A percentile compares a stretch with the other conserved stretches of the same genome.
Evolutionary conservation across 176 grass and related monocot species (phyloP).

Genomic region (Triticum turgidum): DNA sequence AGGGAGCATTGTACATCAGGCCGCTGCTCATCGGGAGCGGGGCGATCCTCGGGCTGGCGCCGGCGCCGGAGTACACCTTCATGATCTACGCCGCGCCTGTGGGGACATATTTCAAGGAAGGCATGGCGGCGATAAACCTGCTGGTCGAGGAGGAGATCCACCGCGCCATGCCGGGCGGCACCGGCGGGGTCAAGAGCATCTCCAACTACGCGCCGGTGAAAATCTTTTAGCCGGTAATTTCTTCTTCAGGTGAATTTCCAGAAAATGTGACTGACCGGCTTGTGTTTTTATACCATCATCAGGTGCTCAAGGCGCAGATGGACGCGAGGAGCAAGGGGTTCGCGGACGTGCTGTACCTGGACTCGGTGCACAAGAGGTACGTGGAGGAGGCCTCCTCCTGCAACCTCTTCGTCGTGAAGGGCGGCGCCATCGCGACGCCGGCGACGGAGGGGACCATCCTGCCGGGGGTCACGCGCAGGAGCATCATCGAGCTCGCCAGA

Average conservation of each 20-base stretch:
- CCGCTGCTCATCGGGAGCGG: conserved; percentile 91
- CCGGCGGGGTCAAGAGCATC: conserved; percentile 85
- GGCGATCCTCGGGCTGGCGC: conserved; percentile 63
- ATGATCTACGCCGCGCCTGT: conserved; percentile 79
- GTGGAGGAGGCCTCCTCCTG: conserved; percentile 90
- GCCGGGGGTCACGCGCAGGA: conserved; percentile 83
- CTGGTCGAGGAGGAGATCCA: conserved; percentile 54
- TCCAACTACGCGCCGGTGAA: conserved; percentile 90
- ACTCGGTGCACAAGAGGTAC: conserved; percentile 72
- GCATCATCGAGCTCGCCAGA: conserved; percentile 75
- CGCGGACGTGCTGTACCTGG: conserved; percentile 88
- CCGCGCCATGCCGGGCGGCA: conserved; percentile 81
- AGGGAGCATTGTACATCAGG: conserved; percentile 83
- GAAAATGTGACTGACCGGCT: background rate
- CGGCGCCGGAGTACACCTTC: conserved; percentile 90
- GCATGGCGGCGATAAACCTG: conserved; percentile 70
- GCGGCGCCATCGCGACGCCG: conserved; percentile 59
- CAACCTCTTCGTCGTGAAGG: conserved; percentile 92
- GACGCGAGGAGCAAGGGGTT: conserved; percentile 74
- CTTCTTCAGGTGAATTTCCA: background rate
- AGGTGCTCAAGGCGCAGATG: conserved; percentile 78
- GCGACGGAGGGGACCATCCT: conserved; percentile 74
- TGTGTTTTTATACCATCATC: background rate
- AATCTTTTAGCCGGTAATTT: background rate
- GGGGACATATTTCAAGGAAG: conserved; percentile 90